These are phyloP conservation scores for Vitis hybrid DNA, from an alignment of 177 flowering plant species.

Conservation along the genomic window DNA sequence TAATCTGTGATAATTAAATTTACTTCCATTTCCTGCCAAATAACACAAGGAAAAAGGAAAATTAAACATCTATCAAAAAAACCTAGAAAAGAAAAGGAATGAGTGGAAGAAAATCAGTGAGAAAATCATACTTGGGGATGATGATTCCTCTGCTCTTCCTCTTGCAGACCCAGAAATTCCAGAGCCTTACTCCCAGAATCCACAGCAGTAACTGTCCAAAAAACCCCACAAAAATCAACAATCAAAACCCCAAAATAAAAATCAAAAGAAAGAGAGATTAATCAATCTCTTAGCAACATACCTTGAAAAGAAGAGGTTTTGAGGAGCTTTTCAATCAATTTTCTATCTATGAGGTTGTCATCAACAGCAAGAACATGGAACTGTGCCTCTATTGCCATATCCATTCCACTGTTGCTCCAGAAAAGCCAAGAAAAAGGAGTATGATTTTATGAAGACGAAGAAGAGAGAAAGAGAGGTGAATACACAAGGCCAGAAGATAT, in stretches of 20 bases:
- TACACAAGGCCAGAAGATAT: too few species aligned
- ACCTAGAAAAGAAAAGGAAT: background rate
- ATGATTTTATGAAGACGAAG: background rate
- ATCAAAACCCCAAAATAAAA: conserved; percentile 1
- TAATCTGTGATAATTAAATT: conserved; percentile 60
- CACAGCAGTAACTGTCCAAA: conserved; percentile 48
- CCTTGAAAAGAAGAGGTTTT: conserved; percentile 58
- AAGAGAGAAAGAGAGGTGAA: background rate
- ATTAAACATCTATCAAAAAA: background rate
- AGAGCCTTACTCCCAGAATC: conserved; percentile 55
- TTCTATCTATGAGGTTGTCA: conserved; percentile 56
- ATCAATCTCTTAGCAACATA: background rate
- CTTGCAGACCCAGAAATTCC: conserved; percentile 46
- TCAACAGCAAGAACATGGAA: conserved; percentile 66
- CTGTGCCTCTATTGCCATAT: conserved; percentile 25
- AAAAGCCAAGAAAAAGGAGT: background rate
- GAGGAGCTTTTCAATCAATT: conserved; percentile 54
- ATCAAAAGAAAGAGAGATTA: background rate
- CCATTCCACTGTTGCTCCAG: conserved; percentile 9
- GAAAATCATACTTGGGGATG: conserved; percentile 15
- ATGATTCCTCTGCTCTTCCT: conserved; percentile 16
- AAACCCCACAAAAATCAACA: background rate
- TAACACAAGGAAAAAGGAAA: background rate
- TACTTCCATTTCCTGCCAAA: conserved; percentile 29
- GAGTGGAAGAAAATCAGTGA: background rate